Base-by-base conservation (phyloP, 2,329 filamentous ascomycete species). In the Exophiala sp. region DNA sequence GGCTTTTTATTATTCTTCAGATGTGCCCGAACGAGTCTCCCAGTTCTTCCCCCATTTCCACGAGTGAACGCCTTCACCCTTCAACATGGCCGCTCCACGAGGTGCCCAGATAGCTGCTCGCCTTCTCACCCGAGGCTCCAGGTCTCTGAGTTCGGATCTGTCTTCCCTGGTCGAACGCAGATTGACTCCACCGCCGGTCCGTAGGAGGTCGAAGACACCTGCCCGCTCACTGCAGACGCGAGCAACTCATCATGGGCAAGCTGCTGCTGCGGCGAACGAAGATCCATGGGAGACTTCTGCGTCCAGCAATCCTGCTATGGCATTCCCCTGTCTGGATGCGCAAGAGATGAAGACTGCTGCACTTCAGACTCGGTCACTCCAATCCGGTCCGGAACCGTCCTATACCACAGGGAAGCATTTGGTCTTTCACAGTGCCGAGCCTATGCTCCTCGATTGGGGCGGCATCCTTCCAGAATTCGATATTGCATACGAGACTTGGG, bases 401-500 rank as follows among this genome's bases (percentile, higher is more conserved):
- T 98, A 98, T 68, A 96, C 91, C 0, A 85, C 86, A 39, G 93
- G 93, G 50, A 82, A 81, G n/a, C 90, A 93, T 44, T 78, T 86
- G 58, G 78, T 73, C 23, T 96, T 86, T 69, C 83, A 82, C 64
- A 93, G 84, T 61, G 63, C 77, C 6, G 76, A 88, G 18, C 83
- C 89, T 0, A 72, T 97, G 13, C 73, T 90, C 2, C 81, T 97
- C 21, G 93, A 98, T 70, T 97, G 94, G 88, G 93, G 93, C 53
- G 93, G 93, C 46, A 79, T 90, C n/a, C 71, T 98, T 29, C 86
- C 85, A 13, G 82, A 89, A 60, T 97, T 95, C 64, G 81, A 89
- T 60, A 80, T 97, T 52, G 91, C 91, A 22, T 96, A 95, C 68
- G 91, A 97, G 69, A 85, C 88, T 0, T 97, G 91, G 91, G 91